Base-by-base conservation (phyloP, 164 flowering plant species). In the Macadamia integrifolia region DNA sequence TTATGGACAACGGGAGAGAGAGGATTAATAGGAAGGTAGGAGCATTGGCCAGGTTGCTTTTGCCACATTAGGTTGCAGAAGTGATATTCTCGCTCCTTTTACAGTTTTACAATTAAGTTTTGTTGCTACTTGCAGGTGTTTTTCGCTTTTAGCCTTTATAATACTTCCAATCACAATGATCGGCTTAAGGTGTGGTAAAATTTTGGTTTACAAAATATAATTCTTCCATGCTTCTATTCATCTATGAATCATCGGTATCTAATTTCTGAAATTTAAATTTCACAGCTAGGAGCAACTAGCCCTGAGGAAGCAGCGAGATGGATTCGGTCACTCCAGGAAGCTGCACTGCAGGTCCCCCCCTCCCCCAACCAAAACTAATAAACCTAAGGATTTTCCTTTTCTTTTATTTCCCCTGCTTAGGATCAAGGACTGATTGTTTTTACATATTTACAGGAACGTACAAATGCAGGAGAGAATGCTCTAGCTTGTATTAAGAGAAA, bases 251-350 rank as follows among this genome's bases (percentile, higher is more conserved):
- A 53, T 42, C 6, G 9, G 31, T 69, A 35, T 35, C 56, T 61
- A 58, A 70, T 31, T 58, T 58, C 8, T 61, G 40, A 58, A 18
- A 23, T 71, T 71, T 75, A 31, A 40, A 63, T 30, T 64, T 72
- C 61, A 43, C 74, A 93, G 98, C 77, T 91, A 74, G 97, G 94
- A 58, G 97, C 93, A 65, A 80, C 73, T 67, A 91, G 96, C 76
- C 74, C 98, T 40, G 98, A 91, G 72, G 98, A 93, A 79, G 92
- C 98, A 40, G 97, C 93, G 50, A 83, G 78, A 73, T 93, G 98
- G 98, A 91, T 91, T 42, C 81, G 43, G 58, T 82, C 80, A 49
- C 77, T 93, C 61, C 85, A 83, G 71, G 86, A 91, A 62, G 90
- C 86, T 58, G 83, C 89, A 15, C 60, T 75, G 66, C 84, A 89